phyloP scores from a whole-genome alignment of 495 filamentous ascomycete genomes.

The Penicillium bovifimosum region DNA sequence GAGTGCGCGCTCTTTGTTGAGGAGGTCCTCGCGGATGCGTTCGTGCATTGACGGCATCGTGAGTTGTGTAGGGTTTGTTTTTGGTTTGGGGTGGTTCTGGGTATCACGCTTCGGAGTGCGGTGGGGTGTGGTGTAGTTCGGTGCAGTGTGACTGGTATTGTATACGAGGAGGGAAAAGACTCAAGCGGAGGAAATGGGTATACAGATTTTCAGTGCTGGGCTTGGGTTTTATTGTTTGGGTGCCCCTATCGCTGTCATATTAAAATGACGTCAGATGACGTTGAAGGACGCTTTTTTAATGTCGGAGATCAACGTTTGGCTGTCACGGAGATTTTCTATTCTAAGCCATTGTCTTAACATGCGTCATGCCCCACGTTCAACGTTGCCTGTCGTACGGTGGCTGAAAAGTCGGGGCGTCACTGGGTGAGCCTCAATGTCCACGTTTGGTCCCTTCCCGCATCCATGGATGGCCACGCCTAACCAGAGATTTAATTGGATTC shows the following conservation, averaged over 20 bases:
- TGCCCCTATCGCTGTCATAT: constrained; percentile 5
- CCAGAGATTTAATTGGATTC: neutral
- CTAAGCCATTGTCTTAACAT: constrained; percentile 10
- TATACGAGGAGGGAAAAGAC: neutral
- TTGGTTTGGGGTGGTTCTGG: neutral
- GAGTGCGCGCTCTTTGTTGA: constrained; percentile 35
- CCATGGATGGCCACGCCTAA: neutral
- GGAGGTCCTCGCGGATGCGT: constrained; percentile 39
- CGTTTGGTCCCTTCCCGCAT: neutral
- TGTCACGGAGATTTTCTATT: neutral
- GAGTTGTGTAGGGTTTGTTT: neutral
- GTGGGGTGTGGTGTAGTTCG: no score
- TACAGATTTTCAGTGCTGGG: neutral
- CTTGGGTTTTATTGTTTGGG: constrained; percentile 5
- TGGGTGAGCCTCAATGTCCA: neutral
- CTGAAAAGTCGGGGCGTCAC: constrained; percentile 20
- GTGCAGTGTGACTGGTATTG: neutral
- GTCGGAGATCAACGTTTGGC: constrained; percentile 7
- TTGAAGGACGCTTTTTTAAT: constrained; percentile 7
- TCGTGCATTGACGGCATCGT: constrained; percentile 41
- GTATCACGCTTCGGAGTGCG: neutral
- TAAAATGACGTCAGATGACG: constrained; percentile 28
- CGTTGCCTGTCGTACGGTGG: constrained; percentile 9
- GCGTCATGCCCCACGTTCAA: constrained; percentile 22
- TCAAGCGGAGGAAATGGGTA: neutral